Percentiles rank a stretch among this genome's conserved stretches.
Conservation (phyloP, 2,329 filamentous ascomycete genomes). For the Chaetomiaceae sp. region DNA sequence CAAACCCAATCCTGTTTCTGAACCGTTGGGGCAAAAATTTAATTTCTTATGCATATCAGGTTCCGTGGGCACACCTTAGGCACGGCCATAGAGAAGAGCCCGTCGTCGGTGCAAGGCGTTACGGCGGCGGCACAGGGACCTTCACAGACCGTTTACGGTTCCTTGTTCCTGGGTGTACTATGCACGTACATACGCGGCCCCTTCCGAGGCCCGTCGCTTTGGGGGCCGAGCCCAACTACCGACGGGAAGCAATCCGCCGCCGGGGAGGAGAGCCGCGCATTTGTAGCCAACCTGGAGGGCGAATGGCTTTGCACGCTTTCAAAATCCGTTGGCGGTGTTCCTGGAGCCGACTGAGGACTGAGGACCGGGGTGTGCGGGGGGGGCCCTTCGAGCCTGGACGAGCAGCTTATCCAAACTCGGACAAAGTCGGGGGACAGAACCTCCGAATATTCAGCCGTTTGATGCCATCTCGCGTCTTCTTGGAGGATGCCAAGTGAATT, state of each 20-base stretch:
- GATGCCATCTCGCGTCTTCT: too few relatives aligned
- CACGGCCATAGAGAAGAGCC: neutral
- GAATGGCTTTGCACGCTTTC: too few relatives aligned
- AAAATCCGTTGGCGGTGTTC: too few relatives aligned
- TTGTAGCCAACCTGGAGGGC: neutral
- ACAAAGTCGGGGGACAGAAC: too few relatives aligned
- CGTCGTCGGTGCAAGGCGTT: neutral
- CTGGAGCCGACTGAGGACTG: too few relatives aligned
- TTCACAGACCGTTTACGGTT: neutral
- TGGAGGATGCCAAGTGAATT: too few relatives aligned
- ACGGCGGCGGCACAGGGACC: neutral
- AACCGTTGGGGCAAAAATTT: neutral
- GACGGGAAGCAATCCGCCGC: neutral
- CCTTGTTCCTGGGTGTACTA: neutral
- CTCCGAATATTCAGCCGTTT: too few relatives aligned
- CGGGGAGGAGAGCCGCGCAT: neutral
- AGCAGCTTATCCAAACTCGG: too few relatives aligned
- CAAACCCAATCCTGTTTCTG: neutral
- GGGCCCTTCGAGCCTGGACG: too few relatives aligned
- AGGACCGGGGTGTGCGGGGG: too few relatives aligned
- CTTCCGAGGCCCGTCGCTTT: too few relatives aligned
- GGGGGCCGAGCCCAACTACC: neutral
- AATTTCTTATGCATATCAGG: conserved; percentile 2
- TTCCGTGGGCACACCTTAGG: neutral
- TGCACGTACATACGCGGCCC: too few relatives aligned